Percentiles rank a stretch among this genome's conserved stretches.
phyloP scores from a whole-genome alignment of 192 early-diverging fungal genomes.

The Backusella mclennaniae region DNA sequence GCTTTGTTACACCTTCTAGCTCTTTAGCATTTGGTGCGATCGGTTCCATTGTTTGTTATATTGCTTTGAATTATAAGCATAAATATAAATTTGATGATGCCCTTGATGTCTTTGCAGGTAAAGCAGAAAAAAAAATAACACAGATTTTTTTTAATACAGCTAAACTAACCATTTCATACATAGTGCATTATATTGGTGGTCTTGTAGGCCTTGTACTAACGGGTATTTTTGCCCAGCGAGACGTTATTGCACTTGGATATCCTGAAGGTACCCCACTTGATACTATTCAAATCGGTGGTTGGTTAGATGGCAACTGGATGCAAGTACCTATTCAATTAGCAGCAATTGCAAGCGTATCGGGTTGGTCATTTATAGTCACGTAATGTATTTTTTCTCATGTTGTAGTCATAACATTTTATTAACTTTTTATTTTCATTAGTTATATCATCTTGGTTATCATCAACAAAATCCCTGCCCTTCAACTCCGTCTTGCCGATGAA shows the following conservation, averaged over 20 bases:
- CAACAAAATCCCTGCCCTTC: conserved; percentile 71
- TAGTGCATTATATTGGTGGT: conserved; percentile 71
- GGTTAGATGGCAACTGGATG: conserved; percentile 80
- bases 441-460: conserved; percentile 69
- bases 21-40: conserved; percentile 75
- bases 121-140: background rate
- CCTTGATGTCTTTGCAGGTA: conserved; percentile 76
- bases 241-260: conserved; percentile 64
- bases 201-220: conserved; percentile 80
- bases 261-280: conserved; percentile 40
- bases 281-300: conserved; percentile 62
- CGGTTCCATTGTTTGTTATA: conserved; percentile 64
- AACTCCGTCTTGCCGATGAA: conserved; percentile 73
- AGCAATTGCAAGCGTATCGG: conserved; percentile 66
- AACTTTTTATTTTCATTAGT: background rate
- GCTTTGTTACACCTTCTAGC: conserved; percentile 71
- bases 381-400: background rate
- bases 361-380: conserved; percentile 78
- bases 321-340: conserved; percentile 79
- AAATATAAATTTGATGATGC: conserved; percentile 74
- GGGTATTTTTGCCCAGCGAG: conserved; percentile 81
- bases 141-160: background rate
- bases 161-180: background rate
- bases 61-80: conserved; percentile 62
- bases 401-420: background rate